These are phyloP conservation scores for Trichoderma breve DNA, from an alignment of 2,329 filamentous ascomycete species.

Conservation along the genomic window DNA sequence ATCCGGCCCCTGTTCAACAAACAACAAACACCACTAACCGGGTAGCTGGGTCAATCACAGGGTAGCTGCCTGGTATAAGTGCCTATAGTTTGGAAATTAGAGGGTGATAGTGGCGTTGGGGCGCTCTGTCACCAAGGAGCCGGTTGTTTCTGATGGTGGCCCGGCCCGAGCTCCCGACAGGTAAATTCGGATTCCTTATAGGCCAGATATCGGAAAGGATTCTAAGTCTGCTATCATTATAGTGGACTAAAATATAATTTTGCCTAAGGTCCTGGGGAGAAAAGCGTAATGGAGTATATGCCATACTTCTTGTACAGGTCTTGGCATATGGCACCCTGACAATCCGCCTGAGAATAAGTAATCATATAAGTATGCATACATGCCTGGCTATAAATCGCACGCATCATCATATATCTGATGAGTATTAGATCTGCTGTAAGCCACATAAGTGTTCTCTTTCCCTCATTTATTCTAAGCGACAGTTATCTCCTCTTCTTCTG, in stretches of 20 bases:
- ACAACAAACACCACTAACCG: background rate
- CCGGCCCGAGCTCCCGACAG: no score
- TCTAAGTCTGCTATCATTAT: no score
- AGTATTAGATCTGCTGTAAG: background rate
- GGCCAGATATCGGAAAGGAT: no score
- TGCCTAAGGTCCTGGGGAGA: background rate
- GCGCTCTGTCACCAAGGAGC: background rate
- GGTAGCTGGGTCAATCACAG: background rate
- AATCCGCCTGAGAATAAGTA: background rate
- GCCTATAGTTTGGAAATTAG: background rate
- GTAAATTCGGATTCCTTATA: no score
- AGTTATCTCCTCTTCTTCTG: background rate
- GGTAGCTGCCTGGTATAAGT: background rate
- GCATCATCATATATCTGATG: background rate
- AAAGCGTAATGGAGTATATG: background rate
- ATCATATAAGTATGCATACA: no score
- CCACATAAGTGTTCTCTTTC: background rate
- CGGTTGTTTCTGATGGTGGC: no score
- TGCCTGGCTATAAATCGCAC: background rate
- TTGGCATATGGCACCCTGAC: background rate
- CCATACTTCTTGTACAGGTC: background rate
- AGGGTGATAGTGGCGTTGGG: background rate
- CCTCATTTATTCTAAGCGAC: background rate
- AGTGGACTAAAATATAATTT: background rate
- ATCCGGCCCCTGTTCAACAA: background rate